Evolutionary conservation across 441 rosid genomes (phyloP), one percentile per base, ranked within the genome.

Genomic region (Pelargonium australe): DNA sequence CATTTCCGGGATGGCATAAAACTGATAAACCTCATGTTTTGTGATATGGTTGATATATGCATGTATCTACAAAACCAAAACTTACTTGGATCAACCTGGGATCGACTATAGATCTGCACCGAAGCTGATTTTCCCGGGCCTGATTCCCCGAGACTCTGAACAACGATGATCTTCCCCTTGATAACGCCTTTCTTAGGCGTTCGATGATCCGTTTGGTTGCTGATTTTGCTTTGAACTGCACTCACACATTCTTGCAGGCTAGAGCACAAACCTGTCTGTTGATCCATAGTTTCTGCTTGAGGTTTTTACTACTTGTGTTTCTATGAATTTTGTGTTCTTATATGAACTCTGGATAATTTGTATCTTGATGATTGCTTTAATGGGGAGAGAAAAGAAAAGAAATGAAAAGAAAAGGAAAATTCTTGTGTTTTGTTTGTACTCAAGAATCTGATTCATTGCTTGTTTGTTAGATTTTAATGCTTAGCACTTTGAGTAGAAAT

Each of bases 41-140:
- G 34, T 28, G 34, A 2, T 25, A 31, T 31, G 2, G 3, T 31
- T 31, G 34, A 31, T 4, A 34, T 34, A 34, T 34, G 37, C 37
- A 34, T 34, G 37, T 34, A 34, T 0, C 5, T 34, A 34, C 37
- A 34, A 3, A 34, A 20, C 17, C 17, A 9, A 53, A 28, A 77
- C 89, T 77, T 84, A 86, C 95, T 66, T 8, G 80, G 79, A 66
- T 89, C 87, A 1, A 86, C 53, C 11, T 40, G 6, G 0, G 85
- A 75, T 69, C 83, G 9, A 70, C 92, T 83, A 66, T 79, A 82
- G 47, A 87, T 68, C 76, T 31, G 85, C 31, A 87, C 68, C 7
- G 72, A 79, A 63, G 83, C 82, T 69, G 85, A 82, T 75, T 75
- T 89, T 68, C 84, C 84, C 7, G 86, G 89, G 43, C 81, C 82